Evolutionary conservation across 306 rosid species (phyloP).

Genomic region (Canavalia ensiformis): DNA sequence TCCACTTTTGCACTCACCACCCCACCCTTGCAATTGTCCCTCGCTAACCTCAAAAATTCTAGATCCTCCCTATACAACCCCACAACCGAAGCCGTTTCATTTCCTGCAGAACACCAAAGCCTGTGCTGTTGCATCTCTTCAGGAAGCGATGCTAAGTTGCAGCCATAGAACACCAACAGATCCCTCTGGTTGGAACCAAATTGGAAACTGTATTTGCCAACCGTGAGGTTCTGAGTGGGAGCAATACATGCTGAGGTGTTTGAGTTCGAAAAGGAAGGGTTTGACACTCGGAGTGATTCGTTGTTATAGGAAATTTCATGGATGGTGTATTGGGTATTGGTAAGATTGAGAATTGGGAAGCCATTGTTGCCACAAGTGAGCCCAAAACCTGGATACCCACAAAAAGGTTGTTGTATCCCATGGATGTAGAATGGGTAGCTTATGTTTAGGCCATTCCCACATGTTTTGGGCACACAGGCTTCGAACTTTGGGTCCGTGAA

Average conservation of each 20-base stretch:
- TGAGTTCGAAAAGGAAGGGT: conserved; percentile 26
- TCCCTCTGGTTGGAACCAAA: conserved; percentile 28
- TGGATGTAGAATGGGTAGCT: conserved; percentile 62
- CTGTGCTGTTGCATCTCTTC: neutral
- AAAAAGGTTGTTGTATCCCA: conserved; percentile 42
- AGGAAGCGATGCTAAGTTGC: conserved; percentile 31
- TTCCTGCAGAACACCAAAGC: conserved; percentile 47
- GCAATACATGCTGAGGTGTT: conserved; percentile 28
- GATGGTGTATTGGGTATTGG: conserved; percentile 26
- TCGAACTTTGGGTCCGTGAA: conserved; percentile 35
- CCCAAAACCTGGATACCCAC: conserved; percentile 72
- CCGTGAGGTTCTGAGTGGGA: conserved; percentile 19
- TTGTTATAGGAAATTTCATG: conserved; percentile 51
- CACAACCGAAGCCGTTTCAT: conserved; percentile 43
- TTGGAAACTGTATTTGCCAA: neutral
- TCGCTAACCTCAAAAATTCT: neutral
- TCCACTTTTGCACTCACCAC: conserved; percentile 25
- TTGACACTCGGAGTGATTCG: conserved; percentile 52
- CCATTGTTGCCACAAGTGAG: conserved; percentile 50
- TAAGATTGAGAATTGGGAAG: conserved; percentile 53
- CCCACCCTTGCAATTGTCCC: conserved; percentile 33
- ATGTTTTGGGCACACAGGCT: conserved; percentile 51
- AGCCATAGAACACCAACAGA: conserved; percentile 43
- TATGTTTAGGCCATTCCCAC: conserved; percentile 53
- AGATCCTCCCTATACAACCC: conserved; percentile 43